Evolutionary conservation across 1,284 basidiomycete genomes (phyloP), one percentile per base, ranked within the genome.

Genomic region (Puccinia polysora): DNA sequence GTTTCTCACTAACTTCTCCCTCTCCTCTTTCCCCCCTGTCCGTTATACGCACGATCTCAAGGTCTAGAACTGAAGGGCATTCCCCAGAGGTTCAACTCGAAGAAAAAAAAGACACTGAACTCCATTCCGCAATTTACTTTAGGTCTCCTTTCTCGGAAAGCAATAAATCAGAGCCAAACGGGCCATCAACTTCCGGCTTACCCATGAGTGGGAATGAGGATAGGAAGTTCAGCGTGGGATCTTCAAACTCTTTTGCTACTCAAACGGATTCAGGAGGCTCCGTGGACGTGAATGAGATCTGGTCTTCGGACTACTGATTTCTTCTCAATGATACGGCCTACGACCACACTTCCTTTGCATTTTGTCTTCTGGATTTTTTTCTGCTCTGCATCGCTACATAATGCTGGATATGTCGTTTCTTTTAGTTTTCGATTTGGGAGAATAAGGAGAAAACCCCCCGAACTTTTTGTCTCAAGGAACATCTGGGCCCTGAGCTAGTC

Each of bases 121-220:
- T 8, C 25, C 52, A 53, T 36, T 14, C 45, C 14, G 38, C 47
- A 20, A 65, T 53, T 18, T 34, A 7, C 20, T 53, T 65, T n/a
- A 53, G 63, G 47, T 65, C 63, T 10, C 63, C 47, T 49, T 65
- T 65, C 34, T 12, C 32, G 28, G 50, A 53, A 43, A 40, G 30
- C 34, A 40, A 65, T 4, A 38, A 65, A 18, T 49, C n/a, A 4
- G 60, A 63, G 23, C 34, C 49, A 5, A 43, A 53, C 28, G 36
- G 23, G 0, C 30, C 52, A n/a, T 15, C 63, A 53, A 53, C 32
- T 14, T 52, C 47, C 15, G 34, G 49, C 32, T 40, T 65, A 36
- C 50, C 63, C 36, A n/a, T 53, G 38, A 55, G 50, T 38, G 38
- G 63, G 47, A 52, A 52, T 34, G 63, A 65, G 36, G 23, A 47